These are phyloP conservation scores for Scheffersomyces coipomensis DNA, from an alignment of 805 yeast species.

Conservation along the genomic window DNA sequence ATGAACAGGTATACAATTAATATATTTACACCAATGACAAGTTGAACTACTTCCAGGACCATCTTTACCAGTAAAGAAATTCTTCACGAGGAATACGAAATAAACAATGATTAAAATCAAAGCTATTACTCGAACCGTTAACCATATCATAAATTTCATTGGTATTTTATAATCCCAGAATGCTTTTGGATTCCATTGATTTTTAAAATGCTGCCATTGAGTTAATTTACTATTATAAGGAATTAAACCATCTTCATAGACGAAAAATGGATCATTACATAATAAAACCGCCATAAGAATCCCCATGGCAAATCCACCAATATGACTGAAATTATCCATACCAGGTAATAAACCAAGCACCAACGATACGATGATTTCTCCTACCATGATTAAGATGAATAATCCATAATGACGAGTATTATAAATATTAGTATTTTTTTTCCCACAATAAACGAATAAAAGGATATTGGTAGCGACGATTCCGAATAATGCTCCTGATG, in stretches of 20 bases:
- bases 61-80: slow-evolving; percentile 37
- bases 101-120: slow-evolving; percentile 48
- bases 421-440: slow-evolving; percentile 44
- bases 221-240: slow-evolving; percentile 28
- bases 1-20: slow-evolving; percentile 67
- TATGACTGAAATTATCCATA: slow-evolving; percentile 69
- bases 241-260: slow-evolving; percentile 37
- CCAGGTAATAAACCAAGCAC: slow-evolving; percentile 72
- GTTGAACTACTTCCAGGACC: slow-evolving; percentile 43
- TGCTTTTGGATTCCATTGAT: slow-evolving; percentile 40
- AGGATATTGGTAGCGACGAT: slow-evolving; percentile 61
- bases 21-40: slow-evolving; percentile 73
- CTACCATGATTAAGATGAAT: slow-evolving; percentile 46
- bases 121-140: slow-evolving; percentile 42
- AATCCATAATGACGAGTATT: slow-evolving; percentile 46
- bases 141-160: slow-evolving; percentile 50
- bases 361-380: slow-evolving; percentile 57
- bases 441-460: slow-evolving; percentile 52
- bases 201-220: slow-evolving; percentile 28
- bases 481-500: slow-evolving; percentile 72
- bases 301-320: slow-evolving; percentile 73
- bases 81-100: slow-evolving; percentile 47
- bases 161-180: slow-evolving; percentile 33
- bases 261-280: slow-evolving; percentile 56
- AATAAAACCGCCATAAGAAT: slow-evolving; percentile 47